Base-by-base conservation (phyloP, 1,139 yeast species). In the Saccharomyces hybrid region DNA sequence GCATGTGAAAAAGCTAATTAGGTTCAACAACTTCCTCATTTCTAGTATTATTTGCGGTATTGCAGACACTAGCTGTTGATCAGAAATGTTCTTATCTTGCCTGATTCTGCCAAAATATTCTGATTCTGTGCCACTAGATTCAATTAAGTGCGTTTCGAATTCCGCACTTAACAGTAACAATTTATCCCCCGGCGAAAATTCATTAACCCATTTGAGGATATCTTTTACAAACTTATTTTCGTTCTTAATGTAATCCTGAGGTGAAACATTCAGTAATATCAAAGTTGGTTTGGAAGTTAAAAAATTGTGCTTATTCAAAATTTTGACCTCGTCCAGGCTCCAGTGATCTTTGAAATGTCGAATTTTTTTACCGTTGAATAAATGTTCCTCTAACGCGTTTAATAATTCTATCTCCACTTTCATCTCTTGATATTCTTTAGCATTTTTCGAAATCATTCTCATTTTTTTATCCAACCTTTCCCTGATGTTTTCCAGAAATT, bases 1-100 rank as follows among this genome's bases (percentile, higher is more conserved):
- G 71, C 95, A 86, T 1, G 99, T 91, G 75, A 86, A 91, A 73
- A 84, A 93, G 49, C 96, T 87, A 49, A 91, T 86, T 61, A 91
- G 77, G 54, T 82, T 78, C 49, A 91, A 75, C 2, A 84, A 81
- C 28, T 75, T 69, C 62, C 95, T 80, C 90, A 90, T 88, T 51
- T 79, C 75, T 28, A 75, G 73, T 23, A 84, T 81, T 26, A 82
- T 77, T 13, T 61, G 58, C 0, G 80, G 78, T 38, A 82, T 67
- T 0, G 79, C 78, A 11, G 67, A 59, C n/a, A 52, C 44, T 13
- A 51, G 31, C 16, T 38, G 25, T 14, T 41, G 20, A 34, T 44
- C 14, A 0, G 48, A 16, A 11, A 14, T 34, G 23, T 16, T 34
- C 13, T 8, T 34, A 34, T 34, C 42, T 5, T 5, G 47, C 48